A percentile compares a stretch with the other conserved stretches of the same genome.
These are phyloP conservation scores for Plantago coronopus DNA, from an alignment of 305 asterid genomes.

Conservation along the genomic window DNA sequence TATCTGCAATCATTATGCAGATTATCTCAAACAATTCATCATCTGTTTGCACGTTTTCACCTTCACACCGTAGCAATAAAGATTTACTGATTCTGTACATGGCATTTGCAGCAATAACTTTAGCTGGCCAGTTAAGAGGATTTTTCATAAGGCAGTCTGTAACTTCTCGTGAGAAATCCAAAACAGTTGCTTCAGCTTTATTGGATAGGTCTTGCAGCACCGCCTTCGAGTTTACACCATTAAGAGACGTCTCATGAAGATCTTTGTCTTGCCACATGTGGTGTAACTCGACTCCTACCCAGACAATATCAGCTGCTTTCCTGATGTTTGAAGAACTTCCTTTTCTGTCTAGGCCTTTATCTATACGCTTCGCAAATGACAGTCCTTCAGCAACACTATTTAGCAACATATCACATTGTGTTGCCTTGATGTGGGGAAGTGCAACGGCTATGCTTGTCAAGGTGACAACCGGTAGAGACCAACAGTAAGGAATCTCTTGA, in stretches of 20 bases:
- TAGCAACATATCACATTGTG: constrained; percentile 17
- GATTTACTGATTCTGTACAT: constrained; percentile 25
- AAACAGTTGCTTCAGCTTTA: constrained; percentile 1
- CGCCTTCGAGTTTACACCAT: constrained; percentile 34
- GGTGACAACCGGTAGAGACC: constrained; percentile 45
- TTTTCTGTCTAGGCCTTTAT: constrained; percentile 32
- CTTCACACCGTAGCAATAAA: not conserved
- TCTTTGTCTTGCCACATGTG: constrained; percentile 41
- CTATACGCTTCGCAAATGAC: constrained; percentile 35
- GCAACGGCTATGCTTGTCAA: constrained; percentile 45
- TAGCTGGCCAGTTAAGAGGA: constrained; percentile 14
- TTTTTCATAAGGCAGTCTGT: constrained; percentile 9
- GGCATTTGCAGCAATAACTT: constrained; percentile 24
- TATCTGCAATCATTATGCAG: constrained; percentile 19
- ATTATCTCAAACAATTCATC: constrained; percentile 17
- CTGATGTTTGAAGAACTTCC: constrained; percentile 29
- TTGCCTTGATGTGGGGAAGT: constrained; percentile 35
- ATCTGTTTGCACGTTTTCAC: not conserved
- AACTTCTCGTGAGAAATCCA: not conserved
- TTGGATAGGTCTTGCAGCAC: constrained; percentile 27
- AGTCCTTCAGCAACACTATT: constrained; percentile 42
- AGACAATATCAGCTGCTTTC: constrained; percentile 39
- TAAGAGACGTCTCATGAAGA: constrained; percentile 35
- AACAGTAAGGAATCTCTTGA: constrained; percentile 41
- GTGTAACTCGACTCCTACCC: constrained; percentile 43